These are phyloP conservation scores for Leptographium wingfieldii DNA, from an alignment of 2,329 filamentous ascomycete species.

Conservation along the genomic window DNA sequence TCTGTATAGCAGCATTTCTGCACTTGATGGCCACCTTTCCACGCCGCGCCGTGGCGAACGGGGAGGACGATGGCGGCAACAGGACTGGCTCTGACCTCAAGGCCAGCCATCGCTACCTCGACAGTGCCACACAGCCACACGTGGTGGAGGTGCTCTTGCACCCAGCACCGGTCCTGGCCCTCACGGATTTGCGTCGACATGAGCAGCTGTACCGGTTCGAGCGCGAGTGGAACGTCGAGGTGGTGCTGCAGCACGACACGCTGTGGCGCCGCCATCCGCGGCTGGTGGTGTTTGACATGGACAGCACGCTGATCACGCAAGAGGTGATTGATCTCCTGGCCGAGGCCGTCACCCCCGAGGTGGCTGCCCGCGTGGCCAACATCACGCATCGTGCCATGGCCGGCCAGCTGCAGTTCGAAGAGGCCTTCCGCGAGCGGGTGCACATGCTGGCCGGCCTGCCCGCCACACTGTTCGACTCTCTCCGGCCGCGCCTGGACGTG, in stretches of 20 bases:
- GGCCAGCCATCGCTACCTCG: conserved; percentile 53
- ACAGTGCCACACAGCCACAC: conserved; percentile 43
- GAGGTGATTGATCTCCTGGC: conserved; percentile 97
- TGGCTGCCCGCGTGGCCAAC: conserved; percentile 70
- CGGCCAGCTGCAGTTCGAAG: conserved; percentile 85
- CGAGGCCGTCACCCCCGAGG: conserved; percentile 56
- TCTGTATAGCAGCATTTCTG: conserved; percentile 53
- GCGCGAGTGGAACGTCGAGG: conserved; percentile 79
- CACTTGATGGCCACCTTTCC: conserved; percentile 54
- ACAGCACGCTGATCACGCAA: conserved; percentile 91
- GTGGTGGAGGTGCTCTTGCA: conserved; percentile 56
- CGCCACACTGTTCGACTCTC: conserved; percentile 62
- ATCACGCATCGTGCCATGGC: conserved; percentile 94
- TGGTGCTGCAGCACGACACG: conserved; percentile 61
- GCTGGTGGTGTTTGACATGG: conserved; percentile 95
- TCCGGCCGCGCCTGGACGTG: conserved; percentile 64
- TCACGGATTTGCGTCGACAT: conserved; percentile 63
- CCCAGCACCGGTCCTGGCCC: conserved; percentile 45
- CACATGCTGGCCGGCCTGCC: conserved; percentile 70
- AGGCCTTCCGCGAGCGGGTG: conserved; percentile 69
- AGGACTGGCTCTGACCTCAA: conserved; percentile 30
- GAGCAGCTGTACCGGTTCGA: conserved; percentile 76
- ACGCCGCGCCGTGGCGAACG: conserved; percentile 30
- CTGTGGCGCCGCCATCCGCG: conserved; percentile 70
- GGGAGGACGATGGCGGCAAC: not conserved